Percentiles rank a stretch among this genome's conserved stretches.
These are phyloP conservation scores for Thyridium curvatum DNA, from an alignment of 2,329 filamentous ascomycete species.

Conservation along the genomic window DNA sequence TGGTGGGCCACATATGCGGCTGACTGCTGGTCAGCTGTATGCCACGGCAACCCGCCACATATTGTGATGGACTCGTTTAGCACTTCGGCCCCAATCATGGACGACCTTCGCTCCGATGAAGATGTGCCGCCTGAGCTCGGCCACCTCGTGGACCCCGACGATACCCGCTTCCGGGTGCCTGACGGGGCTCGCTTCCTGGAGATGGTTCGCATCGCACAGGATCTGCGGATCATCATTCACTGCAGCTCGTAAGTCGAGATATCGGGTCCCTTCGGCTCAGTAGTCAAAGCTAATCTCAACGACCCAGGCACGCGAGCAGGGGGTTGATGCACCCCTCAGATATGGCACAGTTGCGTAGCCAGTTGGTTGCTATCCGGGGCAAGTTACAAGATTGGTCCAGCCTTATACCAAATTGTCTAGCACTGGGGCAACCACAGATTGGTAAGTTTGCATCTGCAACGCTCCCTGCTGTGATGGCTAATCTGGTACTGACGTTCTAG, in stretches of 20 bases:
- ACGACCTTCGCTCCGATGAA: constrained; percentile 35
- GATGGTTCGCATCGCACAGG: constrained; percentile 20
- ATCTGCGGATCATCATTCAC: constrained; percentile 13
- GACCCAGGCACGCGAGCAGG: no score
- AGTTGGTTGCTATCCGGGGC: no score
- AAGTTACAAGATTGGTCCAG: no score
- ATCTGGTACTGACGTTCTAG: constrained; percentile 3
- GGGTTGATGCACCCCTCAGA: no score
- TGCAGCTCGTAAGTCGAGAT: neutral
- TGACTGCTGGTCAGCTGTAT: constrained; percentile 36
- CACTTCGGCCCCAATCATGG: constrained; percentile 27
- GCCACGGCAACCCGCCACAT: constrained; percentile 38
- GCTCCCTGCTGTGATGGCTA: neutral
- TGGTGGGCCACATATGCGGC: constrained; percentile 37
- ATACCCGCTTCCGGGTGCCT: constrained; percentile 22
- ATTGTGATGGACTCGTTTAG: constrained; percentile 31
- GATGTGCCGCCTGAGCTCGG: constrained; percentile 27
- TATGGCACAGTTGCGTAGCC: no score
- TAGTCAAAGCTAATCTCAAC: no score
- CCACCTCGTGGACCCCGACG: constrained; percentile 25
- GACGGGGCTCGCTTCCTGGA: constrained; percentile 30
- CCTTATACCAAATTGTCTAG: no score
- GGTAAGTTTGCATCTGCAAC: constrained; percentile 4
- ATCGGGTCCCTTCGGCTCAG: no score
- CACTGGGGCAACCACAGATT: no score